A percentile compares a stretch with the other conserved stretches of the same genome.
Conservation (phyloP, 306 rosid genomes). For the Spatholobus suberectus region DNA sequence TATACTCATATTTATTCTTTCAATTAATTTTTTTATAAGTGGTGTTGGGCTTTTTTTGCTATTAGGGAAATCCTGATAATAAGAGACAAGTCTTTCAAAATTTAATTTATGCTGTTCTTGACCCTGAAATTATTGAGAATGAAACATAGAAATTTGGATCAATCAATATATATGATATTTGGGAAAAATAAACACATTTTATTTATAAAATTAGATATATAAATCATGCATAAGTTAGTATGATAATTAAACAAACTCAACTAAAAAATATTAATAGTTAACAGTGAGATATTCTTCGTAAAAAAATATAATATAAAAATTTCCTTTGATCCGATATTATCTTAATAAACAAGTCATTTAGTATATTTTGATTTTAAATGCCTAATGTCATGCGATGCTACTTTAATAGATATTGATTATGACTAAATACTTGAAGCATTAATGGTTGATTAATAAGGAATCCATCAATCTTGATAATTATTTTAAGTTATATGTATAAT, state of each 20-base stretch:
- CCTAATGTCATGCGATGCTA: background rate
- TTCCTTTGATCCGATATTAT: background rate
- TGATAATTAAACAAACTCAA: background rate
- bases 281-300: background rate
- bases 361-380: background rate
- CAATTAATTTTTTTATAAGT: background rate
- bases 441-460: background rate
- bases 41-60: background rate
- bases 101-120: background rate
- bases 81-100: background rate
- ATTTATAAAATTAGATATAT: background rate
- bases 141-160: background rate
- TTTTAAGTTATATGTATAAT: background rate
- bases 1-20: background rate
- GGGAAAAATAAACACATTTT: background rate
- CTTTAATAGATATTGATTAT: conserved; percentile 1
- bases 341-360: background rate
- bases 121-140: background rate
- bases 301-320: background rate
- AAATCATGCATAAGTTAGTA: background rate
- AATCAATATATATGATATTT: no score
- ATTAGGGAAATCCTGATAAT: background rate
- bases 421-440: conserved; percentile 1
- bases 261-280: background rate
- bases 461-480: background rate